A percentile compares a stretch with the other conserved stretches of the same genome.
These are phyloP conservation scores for Neofusicoccum ribis DNA, from an alignment of 2,329 filamentous ascomycete species.

Conservation along the genomic window DNA sequence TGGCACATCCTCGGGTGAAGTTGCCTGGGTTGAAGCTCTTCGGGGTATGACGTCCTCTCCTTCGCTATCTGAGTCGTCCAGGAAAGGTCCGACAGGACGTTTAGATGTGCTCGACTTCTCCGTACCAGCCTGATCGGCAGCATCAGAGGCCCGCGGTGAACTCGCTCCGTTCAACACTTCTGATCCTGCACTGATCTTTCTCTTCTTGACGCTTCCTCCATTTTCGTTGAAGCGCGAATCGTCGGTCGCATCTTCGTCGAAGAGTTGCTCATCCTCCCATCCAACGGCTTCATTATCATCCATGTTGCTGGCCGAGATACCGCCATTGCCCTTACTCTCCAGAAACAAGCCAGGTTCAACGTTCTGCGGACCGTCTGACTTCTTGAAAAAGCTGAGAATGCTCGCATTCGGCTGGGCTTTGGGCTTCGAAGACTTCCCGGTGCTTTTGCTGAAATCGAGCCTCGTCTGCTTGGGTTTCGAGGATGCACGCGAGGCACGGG, in stretches of 20 bases:
- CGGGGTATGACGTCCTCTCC: conserved; percentile 33
- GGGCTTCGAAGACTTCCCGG: conserved; percentile 33
- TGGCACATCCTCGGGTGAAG: background rate
- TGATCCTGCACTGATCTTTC: conserved; percentile 40
- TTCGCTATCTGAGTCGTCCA: conserved; percentile 69
- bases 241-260: conserved; percentile 23
- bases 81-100: conserved; percentile 60
- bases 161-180: conserved; percentile 36
- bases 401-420: conserved; percentile 49
- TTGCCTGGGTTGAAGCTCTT: background rate
- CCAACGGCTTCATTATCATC: conserved; percentile 30
- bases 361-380: conserved; percentile 43
- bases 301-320: conserved; percentile 25
- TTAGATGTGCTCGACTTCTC: conserved; percentile 21
- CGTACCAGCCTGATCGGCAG: background rate
- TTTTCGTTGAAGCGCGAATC: conserved; percentile 46
- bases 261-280: conserved; percentile 32
- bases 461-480: conserved; percentile 35
- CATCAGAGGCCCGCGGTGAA: conserved; percentile 29
- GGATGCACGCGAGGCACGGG: conserved; percentile 15
- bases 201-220: conserved; percentile 43
- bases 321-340: conserved; percentile 28
- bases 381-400: conserved; percentile 58
- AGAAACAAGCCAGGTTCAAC: conserved; percentile 36
- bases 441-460: conserved; percentile 36